Evolutionary conservation across 371 early-diverging fungal species (phyloP).

Genomic region (Mortierella sp.): DNA sequence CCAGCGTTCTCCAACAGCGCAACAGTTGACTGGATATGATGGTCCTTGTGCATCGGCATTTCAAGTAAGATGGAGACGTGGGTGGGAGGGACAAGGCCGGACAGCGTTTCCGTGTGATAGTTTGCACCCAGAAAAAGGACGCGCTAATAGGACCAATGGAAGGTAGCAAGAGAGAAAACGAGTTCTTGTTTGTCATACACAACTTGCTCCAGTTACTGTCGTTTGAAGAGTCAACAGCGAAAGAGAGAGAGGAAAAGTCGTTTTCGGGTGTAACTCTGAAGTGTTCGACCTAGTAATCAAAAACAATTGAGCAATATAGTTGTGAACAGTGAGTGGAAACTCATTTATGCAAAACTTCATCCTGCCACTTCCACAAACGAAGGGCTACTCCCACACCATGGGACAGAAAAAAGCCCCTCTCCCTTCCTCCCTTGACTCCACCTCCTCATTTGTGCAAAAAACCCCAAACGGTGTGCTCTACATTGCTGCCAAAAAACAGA

Average conservation of each 20-base stretch:
- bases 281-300: neutral
- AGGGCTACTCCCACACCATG: slow-evolving; percentile 2
- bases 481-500: no score
- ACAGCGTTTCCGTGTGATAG: neutral
- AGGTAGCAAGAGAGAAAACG: neutral
- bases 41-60: slow-evolving; percentile 9
- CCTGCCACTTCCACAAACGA: neutral
- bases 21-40: slow-evolving; percentile 1
- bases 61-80: neutral
- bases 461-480: neutral
- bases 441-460: neutral
- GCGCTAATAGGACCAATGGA: neutral
- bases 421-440: neutral
- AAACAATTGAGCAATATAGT: neutral
- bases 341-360: neutral
- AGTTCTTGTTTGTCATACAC: neutral
- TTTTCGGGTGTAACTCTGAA: no score
- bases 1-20: slow-evolving; percentile 10
- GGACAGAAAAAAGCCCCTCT: neutral
- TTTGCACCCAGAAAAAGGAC: neutral
- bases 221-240: neutral
- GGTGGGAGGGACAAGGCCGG: neutral
- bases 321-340: neutral
- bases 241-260: no score
- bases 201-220: neutral